phyloP scores from a whole-genome alignment of 2,329 filamentous ascomycete species.

The Stromatinia cepivora region DNA sequence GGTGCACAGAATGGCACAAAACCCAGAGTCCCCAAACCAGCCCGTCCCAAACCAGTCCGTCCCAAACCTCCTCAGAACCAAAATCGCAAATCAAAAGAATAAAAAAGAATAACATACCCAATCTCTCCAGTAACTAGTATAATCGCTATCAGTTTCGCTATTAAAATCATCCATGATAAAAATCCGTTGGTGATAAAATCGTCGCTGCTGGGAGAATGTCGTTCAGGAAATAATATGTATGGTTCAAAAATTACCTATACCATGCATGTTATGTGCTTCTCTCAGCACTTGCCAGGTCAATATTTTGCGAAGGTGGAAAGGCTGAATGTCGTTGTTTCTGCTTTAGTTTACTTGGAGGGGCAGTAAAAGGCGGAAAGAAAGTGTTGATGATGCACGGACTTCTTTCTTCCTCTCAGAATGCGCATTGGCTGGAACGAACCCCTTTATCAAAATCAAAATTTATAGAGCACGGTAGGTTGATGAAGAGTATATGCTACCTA shows the following conservation, averaged over 20 bases:
- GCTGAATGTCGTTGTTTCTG: constrained; percentile 22
- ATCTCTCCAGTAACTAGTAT: constrained; percentile 98
- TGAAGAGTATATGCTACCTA: too few relatives aligned
- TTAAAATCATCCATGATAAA: constrained; percentile 89
- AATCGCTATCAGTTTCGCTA: constrained; percentile 97
- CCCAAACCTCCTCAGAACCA: constrained; percentile 11
- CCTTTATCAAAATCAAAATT: constrained; percentile 7
- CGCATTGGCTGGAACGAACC: neutral
- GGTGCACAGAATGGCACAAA: constrained; percentile 12
- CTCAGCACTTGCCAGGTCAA: constrained; percentile 35
- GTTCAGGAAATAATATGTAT: neutral
- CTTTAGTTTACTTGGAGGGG: constrained; percentile 24
- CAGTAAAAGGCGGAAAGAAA: constrained; percentile 13
- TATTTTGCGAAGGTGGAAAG: constrained; percentile 10
- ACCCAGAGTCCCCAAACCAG: too few relatives aligned
- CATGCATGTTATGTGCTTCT: constrained; percentile 33
- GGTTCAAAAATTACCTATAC: constrained; percentile 26
- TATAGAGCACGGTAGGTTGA: too few relatives aligned
- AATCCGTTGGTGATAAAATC: neutral
- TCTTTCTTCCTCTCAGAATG: neutral
- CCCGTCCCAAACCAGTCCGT: neutral
- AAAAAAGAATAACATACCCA: constrained; percentile 67
- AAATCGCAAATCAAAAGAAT: constrained; percentile 25
- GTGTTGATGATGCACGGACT: constrained; percentile 19
- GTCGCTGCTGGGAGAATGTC: neutral